Conservation (phyloP, 306 rosid genomes). For the Delonix regia region DNA sequence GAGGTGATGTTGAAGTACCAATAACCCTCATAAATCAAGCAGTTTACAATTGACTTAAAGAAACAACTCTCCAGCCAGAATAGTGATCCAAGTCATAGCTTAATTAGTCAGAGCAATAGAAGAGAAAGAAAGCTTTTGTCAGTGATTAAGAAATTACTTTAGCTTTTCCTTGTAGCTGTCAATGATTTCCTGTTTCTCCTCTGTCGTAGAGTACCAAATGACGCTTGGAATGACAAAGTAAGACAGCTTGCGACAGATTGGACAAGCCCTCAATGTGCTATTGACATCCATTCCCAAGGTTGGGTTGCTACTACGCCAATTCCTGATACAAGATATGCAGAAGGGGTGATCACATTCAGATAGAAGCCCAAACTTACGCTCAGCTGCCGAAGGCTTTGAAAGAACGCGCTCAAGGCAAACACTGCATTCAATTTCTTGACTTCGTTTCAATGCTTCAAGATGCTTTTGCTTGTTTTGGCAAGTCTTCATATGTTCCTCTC, state of each 20-base stretch:
- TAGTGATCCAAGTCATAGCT: neutral
- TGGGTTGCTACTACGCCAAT: constrained; percentile 96
- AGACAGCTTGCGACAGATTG: constrained; percentile 92
- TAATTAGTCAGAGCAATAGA: constrained; percentile 14
- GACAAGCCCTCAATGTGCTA: constrained; percentile 90
- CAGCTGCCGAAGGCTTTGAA: constrained; percentile 76
- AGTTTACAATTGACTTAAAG: constrained; percentile 17
- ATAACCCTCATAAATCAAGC: constrained; percentile 16
- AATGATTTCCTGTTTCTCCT: constrained; percentile 84
- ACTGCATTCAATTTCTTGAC: constrained; percentile 98
- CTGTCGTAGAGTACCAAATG: constrained; percentile 85
- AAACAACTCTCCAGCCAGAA: neutral
- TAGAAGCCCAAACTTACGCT: constrained; percentile 89
- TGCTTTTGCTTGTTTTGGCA: constrained; percentile 81
- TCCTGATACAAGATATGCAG: constrained; percentile 92
- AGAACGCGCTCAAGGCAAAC: constrained; percentile 96
- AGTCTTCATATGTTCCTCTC: constrained; percentile 76
- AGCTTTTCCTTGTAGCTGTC: constrained; percentile 93
- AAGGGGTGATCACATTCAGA: constrained; percentile 98
- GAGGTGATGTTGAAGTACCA: neutral
- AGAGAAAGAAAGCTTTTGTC: constrained; percentile 14
- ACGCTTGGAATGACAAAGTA: constrained; percentile 96
- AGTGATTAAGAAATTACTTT: constrained; percentile 60
- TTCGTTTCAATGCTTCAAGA: constrained; percentile 77
- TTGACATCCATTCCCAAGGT: constrained; percentile 89